Evolutionary conservation across 306 rosid species (phyloP).

Genomic region (Trifolium dubium): DNA sequence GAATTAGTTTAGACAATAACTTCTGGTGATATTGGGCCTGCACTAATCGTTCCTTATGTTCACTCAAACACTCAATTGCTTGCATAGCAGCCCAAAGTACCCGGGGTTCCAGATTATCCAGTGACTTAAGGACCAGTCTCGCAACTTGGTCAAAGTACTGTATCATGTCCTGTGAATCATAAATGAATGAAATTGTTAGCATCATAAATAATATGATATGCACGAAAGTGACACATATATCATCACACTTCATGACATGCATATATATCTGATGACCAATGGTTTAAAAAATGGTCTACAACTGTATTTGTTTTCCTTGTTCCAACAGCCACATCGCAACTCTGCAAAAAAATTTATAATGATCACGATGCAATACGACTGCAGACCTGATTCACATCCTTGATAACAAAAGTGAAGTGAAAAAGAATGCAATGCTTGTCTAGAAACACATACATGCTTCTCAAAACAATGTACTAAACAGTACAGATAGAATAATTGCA

Average conservation of each 20-base stretch:
- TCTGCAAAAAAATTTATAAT: background rate
- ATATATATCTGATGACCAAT: background rate
- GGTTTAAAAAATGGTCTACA: background rate
- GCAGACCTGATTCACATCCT: background rate
- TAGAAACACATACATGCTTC: constrained; percentile 16
- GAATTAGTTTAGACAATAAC: constrained; percentile 24
- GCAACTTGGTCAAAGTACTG: background rate
- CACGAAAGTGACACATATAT: background rate
- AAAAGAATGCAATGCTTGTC: background rate
- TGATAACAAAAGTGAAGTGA: background rate
- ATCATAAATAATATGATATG: constrained; percentile 1
- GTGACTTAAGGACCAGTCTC: constrained; percentile 8
- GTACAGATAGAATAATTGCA: background rate
- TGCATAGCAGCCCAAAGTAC: constrained; percentile 36
- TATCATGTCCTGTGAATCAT: constrained; percentile 7
- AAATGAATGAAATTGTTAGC: background rate
- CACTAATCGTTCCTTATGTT: background rate
- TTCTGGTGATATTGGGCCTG: background rate
- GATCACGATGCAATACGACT: background rate
- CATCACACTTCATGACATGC: constrained; percentile 3
- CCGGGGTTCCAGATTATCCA: constrained; percentile 34
- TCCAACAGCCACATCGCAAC: background rate
- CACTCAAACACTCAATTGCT: background rate
- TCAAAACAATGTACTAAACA: background rate
- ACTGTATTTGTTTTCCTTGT: background rate